Conservation (phyloP, 129 eudicot species). For the Mikania micrantha region DNA sequence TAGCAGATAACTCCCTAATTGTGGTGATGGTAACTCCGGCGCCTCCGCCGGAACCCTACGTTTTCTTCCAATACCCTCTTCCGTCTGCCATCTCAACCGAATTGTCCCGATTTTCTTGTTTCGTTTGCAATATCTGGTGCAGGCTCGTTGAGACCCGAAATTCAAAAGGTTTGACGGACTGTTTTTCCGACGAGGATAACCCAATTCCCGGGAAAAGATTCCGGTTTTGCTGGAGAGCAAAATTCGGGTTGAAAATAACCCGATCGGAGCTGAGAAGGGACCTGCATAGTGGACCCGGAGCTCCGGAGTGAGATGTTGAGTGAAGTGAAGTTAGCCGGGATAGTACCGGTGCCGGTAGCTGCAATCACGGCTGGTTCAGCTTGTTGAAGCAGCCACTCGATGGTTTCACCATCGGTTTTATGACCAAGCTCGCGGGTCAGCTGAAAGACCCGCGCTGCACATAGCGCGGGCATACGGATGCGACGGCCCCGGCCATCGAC, state of each 20-base stretch:
- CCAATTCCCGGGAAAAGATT: constrained; percentile 55
- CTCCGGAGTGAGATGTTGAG: constrained; percentile 57
- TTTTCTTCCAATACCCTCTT: constrained; percentile 46
- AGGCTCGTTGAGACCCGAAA: constrained; percentile 48
- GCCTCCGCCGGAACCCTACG: constrained; percentile 31
- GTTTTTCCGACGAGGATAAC: constrained; percentile 41
- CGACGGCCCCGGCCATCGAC: too few relatives aligned
- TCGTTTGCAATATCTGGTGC: constrained; percentile 48
- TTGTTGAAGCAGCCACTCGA: constrained; percentile 49
- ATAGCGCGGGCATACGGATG: constrained; percentile 45
- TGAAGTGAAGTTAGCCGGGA: constrained; percentile 61
- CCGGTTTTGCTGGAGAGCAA: constrained; percentile 49
- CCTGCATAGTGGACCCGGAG: constrained; percentile 64
- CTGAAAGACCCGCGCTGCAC: constrained; percentile 51
- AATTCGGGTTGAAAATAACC: constrained; percentile 61
- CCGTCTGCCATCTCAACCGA: constrained; percentile 48
- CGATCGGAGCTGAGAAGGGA: constrained; percentile 79
- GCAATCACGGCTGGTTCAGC: constrained; percentile 69
- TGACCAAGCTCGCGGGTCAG: constrained; percentile 42
- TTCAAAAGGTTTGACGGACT: constrained; percentile 42
- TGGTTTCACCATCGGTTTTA: too few relatives aligned
- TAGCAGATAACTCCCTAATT: constrained; percentile 54
- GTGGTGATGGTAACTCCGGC: constrained; percentile 33
- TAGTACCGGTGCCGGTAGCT: constrained; percentile 71
- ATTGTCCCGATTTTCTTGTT: constrained; percentile 47